Base-by-base conservation (phyloP, 306 rosid genomes). In the Crotalaria pallida region DNA sequence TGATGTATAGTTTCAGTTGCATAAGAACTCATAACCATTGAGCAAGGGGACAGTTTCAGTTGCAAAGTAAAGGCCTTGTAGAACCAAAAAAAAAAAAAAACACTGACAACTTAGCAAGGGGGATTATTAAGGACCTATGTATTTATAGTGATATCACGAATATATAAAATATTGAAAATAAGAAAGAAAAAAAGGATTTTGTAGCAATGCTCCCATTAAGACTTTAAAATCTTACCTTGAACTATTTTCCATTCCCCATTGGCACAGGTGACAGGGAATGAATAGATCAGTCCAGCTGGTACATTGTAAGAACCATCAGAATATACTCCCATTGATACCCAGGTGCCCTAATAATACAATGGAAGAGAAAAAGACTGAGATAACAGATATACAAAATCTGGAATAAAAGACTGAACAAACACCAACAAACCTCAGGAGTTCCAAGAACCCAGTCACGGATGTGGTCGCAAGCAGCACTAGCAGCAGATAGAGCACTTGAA, bases 321-420 rank as follows among this genome's bases (percentile, higher is more conserved):
- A 73, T 91, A 91, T 22, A 91, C 96, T 73, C 99, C 99, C 99
- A 95, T 91, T 60, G 99, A 95, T n/a, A 95, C 99, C 85, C 88
- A 95, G 41, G 96, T 91, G 18, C 99, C 97, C 99, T 95, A 53
- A 52, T 74, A 70, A 48, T 43, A 77, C 59, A 71, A 4, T 23
- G 70, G 47, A 41, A 41, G 22, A 73, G 17, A 17, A 59, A 44
- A 62, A 49, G 67, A 51, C 41, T 11, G 5, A 26, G 71, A 23
- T 55, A 8, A 8, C 22, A 24, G 22, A 58, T 11, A 12, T 16
- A 71, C 19, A 51, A 5, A 33, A 58, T 33, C 22, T 13, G 26
- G 26, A 57, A 38, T 31, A 6, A 62, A 63, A 61, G 26, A 24
- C 7, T 17, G 29, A 38, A 57, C 3, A 63, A 71, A 63, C 51